Evolutionary conservation across 768 basidiomycete genomes (phyloP).

Genomic region (Hericium erinaceus): DNA sequence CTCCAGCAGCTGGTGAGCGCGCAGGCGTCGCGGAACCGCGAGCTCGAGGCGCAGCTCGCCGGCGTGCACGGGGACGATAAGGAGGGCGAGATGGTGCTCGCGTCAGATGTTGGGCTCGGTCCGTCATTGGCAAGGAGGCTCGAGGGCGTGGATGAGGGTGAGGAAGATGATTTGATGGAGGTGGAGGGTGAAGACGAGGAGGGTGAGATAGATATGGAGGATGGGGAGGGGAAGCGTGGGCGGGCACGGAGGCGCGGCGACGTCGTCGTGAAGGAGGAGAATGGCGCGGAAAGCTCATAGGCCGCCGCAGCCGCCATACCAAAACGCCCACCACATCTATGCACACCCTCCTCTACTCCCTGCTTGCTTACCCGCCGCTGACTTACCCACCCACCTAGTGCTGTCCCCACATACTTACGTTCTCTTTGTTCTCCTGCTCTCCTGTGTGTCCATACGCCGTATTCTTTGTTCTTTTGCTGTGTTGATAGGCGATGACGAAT

Average conservation of each 20-base stretch:
- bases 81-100: background rate
- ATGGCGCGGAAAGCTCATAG: constrained; percentile 10
- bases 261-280: background rate
- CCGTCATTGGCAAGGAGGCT: background rate
- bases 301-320: constrained; percentile 3
- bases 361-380: no score
- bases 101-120: background rate
- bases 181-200: background rate
- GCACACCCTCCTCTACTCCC: no score
- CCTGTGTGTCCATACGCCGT: background rate
- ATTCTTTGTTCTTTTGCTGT: background rate
- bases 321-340: background rate
- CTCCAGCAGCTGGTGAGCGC: constrained; percentile 79
- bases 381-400: no score
- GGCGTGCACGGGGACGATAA: background rate
- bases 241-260: background rate
- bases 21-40: constrained; percentile 69
- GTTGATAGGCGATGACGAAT: background rate
- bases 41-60: constrained; percentile 62
- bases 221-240: background rate
- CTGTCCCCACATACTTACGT: no score
- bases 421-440: no score
- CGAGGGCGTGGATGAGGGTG: background rate
- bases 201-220: background rate
- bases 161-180: background rate